Evolutionary conservation across 306 rosid genomes (phyloP).

Genomic region (Ormosia emarginata): DNA sequence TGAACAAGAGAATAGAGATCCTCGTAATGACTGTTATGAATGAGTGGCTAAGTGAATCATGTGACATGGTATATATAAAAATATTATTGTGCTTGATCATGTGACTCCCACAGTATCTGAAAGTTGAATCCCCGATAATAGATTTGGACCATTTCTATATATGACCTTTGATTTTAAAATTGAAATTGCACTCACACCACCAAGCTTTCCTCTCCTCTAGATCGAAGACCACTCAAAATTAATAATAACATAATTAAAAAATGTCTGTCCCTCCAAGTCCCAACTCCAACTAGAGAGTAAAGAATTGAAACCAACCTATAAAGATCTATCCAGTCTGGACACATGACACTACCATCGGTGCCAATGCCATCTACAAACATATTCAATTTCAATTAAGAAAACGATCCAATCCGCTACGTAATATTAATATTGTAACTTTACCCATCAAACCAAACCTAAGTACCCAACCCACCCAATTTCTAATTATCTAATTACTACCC

Average conservation of each 20-base stretch:
- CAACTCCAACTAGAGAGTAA: slow-evolving; percentile 26
- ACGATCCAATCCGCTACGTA: background rate
- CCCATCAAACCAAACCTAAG: slow-evolving; percentile 20
- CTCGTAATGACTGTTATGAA: slow-evolving; percentile 11
- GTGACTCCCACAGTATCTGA: slow-evolving; percentile 37
- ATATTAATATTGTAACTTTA: background rate
- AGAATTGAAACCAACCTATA: slow-evolving; percentile 31
- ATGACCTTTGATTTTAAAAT: slow-evolving; percentile 9
- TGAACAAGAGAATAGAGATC: background rate
- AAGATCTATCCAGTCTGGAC: slow-evolving; percentile 44
- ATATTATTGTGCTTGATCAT: slow-evolving; percentile 13
- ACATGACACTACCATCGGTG: slow-evolving; percentile 15
- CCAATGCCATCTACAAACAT: slow-evolving; percentile 18
- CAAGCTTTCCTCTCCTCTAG: slow-evolving; percentile 25
- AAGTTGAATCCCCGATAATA: slow-evolving; percentile 34
- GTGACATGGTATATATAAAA: slow-evolving; percentile 28
- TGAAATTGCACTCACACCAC: background rate
- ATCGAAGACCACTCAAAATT: slow-evolving; percentile 18
- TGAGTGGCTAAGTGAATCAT: slow-evolving; percentile 27
- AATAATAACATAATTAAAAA: background rate
- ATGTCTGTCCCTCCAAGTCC: slow-evolving; percentile 31
- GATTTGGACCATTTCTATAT: slow-evolving; percentile 19
- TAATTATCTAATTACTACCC: background rate
- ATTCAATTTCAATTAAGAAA: slow-evolving; percentile 31
- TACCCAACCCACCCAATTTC: slow-evolving; percentile 22